Evolutionary conservation across 2,329 filamentous ascomycete genomes (phyloP).

Genomic region (Penicillium sp.): DNA sequence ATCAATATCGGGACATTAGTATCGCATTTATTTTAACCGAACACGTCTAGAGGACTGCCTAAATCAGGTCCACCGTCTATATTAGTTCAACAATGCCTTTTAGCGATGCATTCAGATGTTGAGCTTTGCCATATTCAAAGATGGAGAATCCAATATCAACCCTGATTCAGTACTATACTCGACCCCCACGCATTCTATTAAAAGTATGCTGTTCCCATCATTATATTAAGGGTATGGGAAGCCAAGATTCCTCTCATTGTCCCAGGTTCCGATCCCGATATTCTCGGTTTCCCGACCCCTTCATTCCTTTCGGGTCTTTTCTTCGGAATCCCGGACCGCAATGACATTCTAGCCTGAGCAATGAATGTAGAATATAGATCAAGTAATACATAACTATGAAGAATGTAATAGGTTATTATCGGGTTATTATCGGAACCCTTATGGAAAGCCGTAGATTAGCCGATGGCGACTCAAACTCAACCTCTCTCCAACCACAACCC

Average conservation of each 20-base stretch:
- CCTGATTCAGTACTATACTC: neutral
- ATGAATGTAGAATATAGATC: neutral
- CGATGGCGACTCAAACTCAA: neutral
- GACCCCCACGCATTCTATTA: neutral
- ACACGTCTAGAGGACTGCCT: too few relatives aligned
- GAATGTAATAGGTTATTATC: neutral
- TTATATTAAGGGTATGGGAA: neutral
- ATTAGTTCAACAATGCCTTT: neutral
- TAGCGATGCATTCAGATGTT: too few relatives aligned
- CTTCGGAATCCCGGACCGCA: neutral
- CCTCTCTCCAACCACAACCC: too few relatives aligned
- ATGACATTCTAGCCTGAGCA: neutral
- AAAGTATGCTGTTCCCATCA: neutral
- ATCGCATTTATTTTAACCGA: too few relatives aligned
- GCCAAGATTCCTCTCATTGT: neutral
- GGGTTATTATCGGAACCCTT: too few relatives aligned
- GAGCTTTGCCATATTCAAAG: too few relatives aligned
- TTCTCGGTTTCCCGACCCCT: conserved; percentile 7
- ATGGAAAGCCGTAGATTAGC: neutral
- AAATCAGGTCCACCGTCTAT: neutral
- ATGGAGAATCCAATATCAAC: neutral
- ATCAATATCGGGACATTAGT: too few relatives aligned
- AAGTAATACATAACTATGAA: neutral
- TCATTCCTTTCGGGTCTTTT: neutral
- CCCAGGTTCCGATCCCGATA: too few relatives aligned